Conservation (phyloP, 2,329 filamentous ascomycete genomes). For the Monilinia laxa region DNA sequence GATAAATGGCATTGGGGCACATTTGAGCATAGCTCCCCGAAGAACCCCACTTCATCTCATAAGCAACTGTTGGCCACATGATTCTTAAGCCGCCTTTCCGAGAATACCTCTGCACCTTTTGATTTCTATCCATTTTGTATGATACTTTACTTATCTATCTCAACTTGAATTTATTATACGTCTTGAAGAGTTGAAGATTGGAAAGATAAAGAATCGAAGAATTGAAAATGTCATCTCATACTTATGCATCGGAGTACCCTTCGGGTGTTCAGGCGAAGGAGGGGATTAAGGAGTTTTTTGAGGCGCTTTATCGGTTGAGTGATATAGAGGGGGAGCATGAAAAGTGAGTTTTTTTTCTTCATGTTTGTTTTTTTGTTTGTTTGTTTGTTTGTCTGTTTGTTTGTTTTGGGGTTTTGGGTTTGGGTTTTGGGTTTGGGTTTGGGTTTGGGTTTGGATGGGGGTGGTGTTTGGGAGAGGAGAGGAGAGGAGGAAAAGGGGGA, state of each 20-base stretch:
- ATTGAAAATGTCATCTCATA: background rate
- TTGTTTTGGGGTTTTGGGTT: background rate
- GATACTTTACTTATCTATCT: too few species aligned
- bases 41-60: background rate
- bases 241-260: constrained; percentile 1
- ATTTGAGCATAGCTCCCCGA: background rate
- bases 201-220: background rate
- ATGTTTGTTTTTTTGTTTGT: constrained; percentile 37
- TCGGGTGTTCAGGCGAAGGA: constrained; percentile 46
- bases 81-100: too few species aligned
- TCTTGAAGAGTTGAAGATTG: too few species aligned
- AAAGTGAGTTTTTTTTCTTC: constrained; percentile 45
- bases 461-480: background rate
- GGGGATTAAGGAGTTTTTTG: constrained; percentile 65
- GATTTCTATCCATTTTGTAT: too few species aligned
- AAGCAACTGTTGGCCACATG: background rate
- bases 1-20: background rate
- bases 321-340: constrained; percentile 48
- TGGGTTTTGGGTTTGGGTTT: background rate
- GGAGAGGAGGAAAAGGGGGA: too few species aligned
- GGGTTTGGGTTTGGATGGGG: background rate
- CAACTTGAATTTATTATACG: too few species aligned
- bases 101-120: too few species aligned
- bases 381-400: too few species aligned
- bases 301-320: constrained; percentile 64